These are phyloP conservation scores for Tritrichomonas musculus DNA, from an alignment of 208 protist species.

Conservation along the genomic window DNA sequence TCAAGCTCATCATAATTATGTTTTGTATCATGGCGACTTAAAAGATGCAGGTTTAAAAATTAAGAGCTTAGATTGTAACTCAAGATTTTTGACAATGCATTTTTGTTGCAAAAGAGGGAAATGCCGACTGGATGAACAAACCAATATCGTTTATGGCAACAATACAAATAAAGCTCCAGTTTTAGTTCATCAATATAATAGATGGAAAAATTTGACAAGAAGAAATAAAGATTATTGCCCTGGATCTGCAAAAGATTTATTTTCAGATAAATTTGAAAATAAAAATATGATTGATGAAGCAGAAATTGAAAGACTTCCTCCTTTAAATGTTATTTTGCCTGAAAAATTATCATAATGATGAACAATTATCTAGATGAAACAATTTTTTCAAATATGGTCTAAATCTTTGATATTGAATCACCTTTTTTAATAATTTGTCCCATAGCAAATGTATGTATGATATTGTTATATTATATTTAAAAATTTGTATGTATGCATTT, in stretches of 20 bases:
- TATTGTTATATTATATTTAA: too few species aligned
- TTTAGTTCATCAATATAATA: constrained; percentile 20
- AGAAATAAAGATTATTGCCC: background rate
- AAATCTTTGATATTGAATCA: background rate
- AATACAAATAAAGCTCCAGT: background rate
- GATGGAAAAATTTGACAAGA: background rate
- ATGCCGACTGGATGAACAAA: background rate
- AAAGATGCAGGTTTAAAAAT: background rate
- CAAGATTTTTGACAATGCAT: constrained; percentile 29
- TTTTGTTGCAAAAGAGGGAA: constrained; percentile 9
- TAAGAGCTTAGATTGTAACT: background rate
- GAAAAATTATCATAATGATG: background rate
- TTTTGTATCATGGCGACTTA: background rate
- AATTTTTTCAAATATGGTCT: background rate
- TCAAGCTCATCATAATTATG: constrained; percentile 33
- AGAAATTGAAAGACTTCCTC: background rate
- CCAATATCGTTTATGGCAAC: background rate
- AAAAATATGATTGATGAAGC: background rate
- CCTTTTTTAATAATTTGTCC: background rate
- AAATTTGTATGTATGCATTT: too few species aligned
- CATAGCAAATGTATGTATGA: too few species aligned
- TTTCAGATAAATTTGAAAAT: background rate
- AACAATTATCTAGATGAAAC: background rate
- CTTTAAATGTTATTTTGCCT: background rate
- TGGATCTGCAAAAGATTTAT: background rate